A percentile compares a stretch with the other conserved stretches of the same genome.
phyloP scores from a whole-genome alignment of 83 land plant genomes.

The Isoetes engelmannii region DNA sequence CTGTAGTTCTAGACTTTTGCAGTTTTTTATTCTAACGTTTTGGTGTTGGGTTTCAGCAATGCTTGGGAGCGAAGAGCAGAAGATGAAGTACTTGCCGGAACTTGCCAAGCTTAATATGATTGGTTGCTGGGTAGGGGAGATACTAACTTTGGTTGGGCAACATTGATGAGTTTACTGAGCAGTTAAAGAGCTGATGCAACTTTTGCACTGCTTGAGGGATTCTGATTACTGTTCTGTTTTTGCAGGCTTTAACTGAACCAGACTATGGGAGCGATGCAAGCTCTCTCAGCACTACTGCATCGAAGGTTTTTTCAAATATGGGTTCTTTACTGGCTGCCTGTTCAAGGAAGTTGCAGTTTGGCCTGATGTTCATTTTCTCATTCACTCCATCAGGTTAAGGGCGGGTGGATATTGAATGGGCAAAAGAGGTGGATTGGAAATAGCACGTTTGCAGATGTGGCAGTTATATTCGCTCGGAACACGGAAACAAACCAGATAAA shows the following conservation, averaged over 20 bases:
- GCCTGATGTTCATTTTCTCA: background rate
- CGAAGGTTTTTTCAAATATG: conserved; percentile 44
- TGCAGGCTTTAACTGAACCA: conserved; percentile 85
- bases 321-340: background rate
- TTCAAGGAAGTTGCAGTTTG: background rate
- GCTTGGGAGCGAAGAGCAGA: conserved; percentile 76
- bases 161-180: too few species aligned
- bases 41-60: conserved; percentile 39
- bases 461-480: conserved; percentile 83
- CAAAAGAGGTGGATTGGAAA: conserved; percentile 97
- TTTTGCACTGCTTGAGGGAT: background rate
- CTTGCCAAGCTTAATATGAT: conserved; percentile 57
- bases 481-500: conserved; percentile 75
- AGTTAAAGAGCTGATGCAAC: too few species aligned
- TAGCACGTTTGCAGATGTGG: conserved; percentile 85
- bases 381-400: conserved; percentile 47
- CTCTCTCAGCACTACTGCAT: conserved; percentile 71
- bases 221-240: background rate
- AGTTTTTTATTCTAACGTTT: background rate
- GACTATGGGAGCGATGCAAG: conserved; percentile 95
- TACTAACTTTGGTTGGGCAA: background rate
- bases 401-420: conserved; percentile 84
- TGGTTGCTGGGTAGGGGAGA: conserved; percentile 72
- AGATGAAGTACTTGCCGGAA: conserved; percentile 70
- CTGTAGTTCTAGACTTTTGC: background rate